phyloP scores from a whole-genome alignment of 2,329 filamentous ascomycete species.

The Blastomyces silverae region DNA sequence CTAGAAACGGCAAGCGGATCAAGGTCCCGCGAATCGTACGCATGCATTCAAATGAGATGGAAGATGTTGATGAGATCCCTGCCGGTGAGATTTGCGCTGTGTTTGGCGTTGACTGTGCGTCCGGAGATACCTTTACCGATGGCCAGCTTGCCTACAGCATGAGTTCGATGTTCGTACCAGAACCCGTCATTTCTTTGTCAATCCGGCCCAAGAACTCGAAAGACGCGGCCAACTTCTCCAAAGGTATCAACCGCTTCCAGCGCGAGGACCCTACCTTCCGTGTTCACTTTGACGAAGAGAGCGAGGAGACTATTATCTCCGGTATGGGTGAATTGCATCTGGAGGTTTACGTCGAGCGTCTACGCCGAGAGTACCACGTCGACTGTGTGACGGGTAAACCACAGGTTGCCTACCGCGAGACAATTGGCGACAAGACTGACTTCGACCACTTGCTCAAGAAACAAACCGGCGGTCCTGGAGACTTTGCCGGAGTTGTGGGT shows the following conservation, averaged over 20 bases:
- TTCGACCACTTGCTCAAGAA: conserved; percentile 95
- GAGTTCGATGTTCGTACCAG: conserved; percentile 94
- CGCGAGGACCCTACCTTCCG: conserved; percentile 97
- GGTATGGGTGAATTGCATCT: conserved; percentile 98
- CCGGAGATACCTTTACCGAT: conserved; percentile 96
- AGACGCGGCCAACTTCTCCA: conserved; percentile 90
- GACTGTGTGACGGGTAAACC: conserved; percentile 94
- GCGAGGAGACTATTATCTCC: conserved; percentile 93
- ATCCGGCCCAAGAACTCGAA: conserved; percentile 93
- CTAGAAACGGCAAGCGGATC: conserved; percentile 88
- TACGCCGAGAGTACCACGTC: conserved; percentile 92
- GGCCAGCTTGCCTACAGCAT: conserved; percentile 87
- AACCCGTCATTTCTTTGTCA: conserved; percentile 94
- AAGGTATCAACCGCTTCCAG: conserved; percentile 98
- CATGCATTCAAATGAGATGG: conserved; percentile 99
- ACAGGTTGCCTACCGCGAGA: conserved; percentile 95
- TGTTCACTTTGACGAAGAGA: conserved; percentile 84
- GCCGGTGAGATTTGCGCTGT: conserved; percentile 98
- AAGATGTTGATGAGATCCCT: conserved; percentile 85
- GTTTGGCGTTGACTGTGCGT: conserved; percentile 95
- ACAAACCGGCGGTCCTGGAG: conserved; percentile 90
- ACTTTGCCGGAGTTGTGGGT: conserved; percentile 87
- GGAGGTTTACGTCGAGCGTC: conserved; percentile 95
- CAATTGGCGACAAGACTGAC: conserved; percentile 67
- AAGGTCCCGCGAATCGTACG: conserved; percentile 95